Percentiles rank a stretch among this genome's conserved stretches.
Evolutionary conservation across 164 flowering plant species (phyloP).

Genomic region (Houttuynia cordata): DNA sequence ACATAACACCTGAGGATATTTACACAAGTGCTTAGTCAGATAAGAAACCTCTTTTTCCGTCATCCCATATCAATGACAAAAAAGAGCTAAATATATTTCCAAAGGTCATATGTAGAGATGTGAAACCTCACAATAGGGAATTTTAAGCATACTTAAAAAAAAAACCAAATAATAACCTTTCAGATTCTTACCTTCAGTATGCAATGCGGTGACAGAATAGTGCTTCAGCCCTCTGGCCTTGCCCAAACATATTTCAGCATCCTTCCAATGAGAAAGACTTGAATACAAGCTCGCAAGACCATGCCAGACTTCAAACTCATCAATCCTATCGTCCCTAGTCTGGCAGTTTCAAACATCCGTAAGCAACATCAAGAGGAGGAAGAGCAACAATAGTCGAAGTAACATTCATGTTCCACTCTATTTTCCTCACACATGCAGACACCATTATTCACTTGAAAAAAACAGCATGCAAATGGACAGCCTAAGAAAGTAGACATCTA

Average conservation of each 20-base stretch:
- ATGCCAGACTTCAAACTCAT: constrained; percentile 91
- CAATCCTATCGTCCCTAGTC: constrained; percentile 41
- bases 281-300: constrained; percentile 80
- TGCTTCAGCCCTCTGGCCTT: constrained; percentile 60
- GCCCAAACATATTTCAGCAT: constrained; percentile 78
- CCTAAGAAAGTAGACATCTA: too few species aligned
- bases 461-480: too few species aligned
- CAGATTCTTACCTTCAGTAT: constrained; percentile 59
- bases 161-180: not conserved
- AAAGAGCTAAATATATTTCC: not conserved
- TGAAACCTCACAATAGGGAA: not conserved
- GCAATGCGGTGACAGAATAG: constrained; percentile 47
- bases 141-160: not conserved
- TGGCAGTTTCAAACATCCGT: constrained; percentile 1
- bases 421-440: too few species aligned
- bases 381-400: not conserved
- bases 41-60: not conserved
- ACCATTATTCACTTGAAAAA: too few species aligned
- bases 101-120: not conserved
- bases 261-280: constrained; percentile 85
- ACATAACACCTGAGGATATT: constrained; percentile 38
- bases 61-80: not conserved
- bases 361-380: not conserved
- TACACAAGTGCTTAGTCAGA: not conserved
- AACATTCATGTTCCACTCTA: not conserved